Percentiles rank a stretch among this genome's conserved stretches.
Conservation (phyloP, 2,329 filamentous ascomycete species). For the Thelonectria olida region DNA sequence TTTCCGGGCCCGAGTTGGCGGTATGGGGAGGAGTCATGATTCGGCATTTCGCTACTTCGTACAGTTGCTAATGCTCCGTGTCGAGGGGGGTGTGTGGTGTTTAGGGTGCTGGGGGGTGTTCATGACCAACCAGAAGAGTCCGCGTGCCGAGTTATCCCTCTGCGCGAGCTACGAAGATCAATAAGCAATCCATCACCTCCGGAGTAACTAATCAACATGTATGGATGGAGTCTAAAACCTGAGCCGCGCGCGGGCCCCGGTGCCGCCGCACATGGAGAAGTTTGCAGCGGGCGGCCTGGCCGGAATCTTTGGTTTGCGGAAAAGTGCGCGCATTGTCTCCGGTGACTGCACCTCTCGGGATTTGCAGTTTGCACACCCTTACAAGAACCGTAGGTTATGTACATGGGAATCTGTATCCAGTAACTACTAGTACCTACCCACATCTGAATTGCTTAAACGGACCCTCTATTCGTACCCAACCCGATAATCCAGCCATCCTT, state of each 20-base stretch:
- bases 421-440: too few species aligned
- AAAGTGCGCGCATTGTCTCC: too few species aligned
- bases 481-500: background rate
- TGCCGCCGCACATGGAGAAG: slow-evolving; percentile 17
- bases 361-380: too few species aligned
- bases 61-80: background rate
- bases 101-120: background rate
- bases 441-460: too few species aligned
- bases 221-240: too few species aligned
- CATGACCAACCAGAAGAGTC: slow-evolving; percentile 5
- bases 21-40: slow-evolving; percentile 10
- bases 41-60: slow-evolving; percentile 18
- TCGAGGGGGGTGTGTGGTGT: background rate
- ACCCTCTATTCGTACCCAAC: too few species aligned
- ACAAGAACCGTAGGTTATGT: too few species aligned
- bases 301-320: too few species aligned
- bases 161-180: background rate
- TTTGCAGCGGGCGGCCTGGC: slow-evolving; percentile 10
- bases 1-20: slow-evolving; percentile 9
- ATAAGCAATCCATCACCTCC: background rate
- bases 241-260: slow-evolving; percentile 10
- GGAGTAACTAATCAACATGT: background rate
- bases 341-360: too few species aligned
- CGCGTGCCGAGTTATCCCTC: slow-evolving; percentile 22
- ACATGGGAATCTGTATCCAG: too few species aligned